Evolutionary conservation across 2,329 filamentous ascomycete genomes (phyloP).

Genomic region (Trichoderma sp.): DNA sequence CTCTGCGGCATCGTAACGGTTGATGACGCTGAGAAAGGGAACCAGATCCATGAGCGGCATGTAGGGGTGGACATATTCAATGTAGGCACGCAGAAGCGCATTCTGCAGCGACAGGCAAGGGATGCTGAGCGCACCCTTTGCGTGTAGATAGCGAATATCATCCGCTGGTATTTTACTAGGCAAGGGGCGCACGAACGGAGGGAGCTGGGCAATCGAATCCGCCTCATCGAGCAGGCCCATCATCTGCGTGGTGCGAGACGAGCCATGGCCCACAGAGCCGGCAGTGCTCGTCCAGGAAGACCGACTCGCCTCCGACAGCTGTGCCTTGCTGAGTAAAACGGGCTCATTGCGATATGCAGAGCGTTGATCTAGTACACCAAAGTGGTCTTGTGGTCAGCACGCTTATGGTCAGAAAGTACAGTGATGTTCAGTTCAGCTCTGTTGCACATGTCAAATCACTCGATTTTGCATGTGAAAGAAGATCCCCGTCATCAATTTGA

Average conservation of each 20-base stretch:
- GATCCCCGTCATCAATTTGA: background rate
- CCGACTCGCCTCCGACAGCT: conserved; percentile 26
- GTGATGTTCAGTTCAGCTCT: background rate
- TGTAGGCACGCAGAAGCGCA: conserved; percentile 77
- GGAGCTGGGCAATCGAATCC: conserved; percentile 51
- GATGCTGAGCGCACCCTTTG: conserved; percentile 81
- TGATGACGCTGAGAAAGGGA: conserved; percentile 61
- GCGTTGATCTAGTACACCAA: conserved; percentile 37
- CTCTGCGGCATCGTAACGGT: conserved; percentile 65
- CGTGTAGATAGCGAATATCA: conserved; percentile 78
- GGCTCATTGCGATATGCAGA: conserved; percentile 39
- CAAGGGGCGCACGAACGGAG: conserved; percentile 75
- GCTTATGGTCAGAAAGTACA: background rate
- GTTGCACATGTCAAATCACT: conserved; percentile 14
- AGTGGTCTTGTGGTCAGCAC: conserved; percentile 37
- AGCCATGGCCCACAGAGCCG: conserved; percentile 30
- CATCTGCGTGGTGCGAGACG: conserved; percentile 44
- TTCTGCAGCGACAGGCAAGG: conserved; percentile 71
- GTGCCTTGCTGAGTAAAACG: conserved; percentile 30
- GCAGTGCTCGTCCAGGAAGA: conserved; percentile 25
- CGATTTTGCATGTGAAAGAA: conserved; percentile 24
- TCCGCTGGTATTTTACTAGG: conserved; percentile 75
- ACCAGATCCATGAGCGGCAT: conserved; percentile 82
- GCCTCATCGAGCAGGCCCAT: conserved; percentile 51
- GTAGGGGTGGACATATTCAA: conserved; percentile 90